Evolutionary conservation across 805 yeast species (phyloP).

Genomic region (Starmerella vitae): DNA sequence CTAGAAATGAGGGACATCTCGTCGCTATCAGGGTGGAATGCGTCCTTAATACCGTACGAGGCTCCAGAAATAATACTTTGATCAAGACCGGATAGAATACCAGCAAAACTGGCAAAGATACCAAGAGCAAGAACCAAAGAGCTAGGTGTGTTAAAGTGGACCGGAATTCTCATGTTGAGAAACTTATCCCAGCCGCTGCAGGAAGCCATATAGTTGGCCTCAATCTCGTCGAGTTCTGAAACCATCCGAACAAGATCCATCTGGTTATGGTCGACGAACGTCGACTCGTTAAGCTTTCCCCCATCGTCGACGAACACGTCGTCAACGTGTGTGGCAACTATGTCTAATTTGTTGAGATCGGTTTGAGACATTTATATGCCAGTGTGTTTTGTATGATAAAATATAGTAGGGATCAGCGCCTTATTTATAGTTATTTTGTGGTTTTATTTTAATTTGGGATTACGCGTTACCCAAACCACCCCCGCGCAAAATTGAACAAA

Average conservation of each 20-base stretch:
- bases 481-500: no score
- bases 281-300: conserved; percentile 11
- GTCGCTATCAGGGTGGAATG: conserved; percentile 30
- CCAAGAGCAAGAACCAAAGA: conserved; percentile 40
- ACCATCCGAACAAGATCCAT: conserved; percentile 8
- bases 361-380: no score
- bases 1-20: conserved; percentile 43
- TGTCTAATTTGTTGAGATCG: no score
- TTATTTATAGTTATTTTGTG: no score
- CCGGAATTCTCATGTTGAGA: conserved; percentile 11
- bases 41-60: conserved; percentile 35
- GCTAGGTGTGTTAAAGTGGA: conserved; percentile 14
- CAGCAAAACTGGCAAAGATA: conserved; percentile 47
- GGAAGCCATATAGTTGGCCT: conserved; percentile 6
- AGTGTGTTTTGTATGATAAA: no score
- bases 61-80: conserved; percentile 59
- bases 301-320: conserved; percentile 12
- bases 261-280: conserved; percentile 7
- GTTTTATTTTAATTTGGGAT: no score
- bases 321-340: no score
- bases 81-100: conserved; percentile 52
- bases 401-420: no score
- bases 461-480: no score
- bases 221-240: conserved; percentile 11
- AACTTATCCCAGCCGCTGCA: conserved; percentile 12